These are phyloP conservation scores for Elsinoe batatas DNA, from an alignment of 2,329 filamentous ascomycete species.

Conservation along the genomic window DNA sequence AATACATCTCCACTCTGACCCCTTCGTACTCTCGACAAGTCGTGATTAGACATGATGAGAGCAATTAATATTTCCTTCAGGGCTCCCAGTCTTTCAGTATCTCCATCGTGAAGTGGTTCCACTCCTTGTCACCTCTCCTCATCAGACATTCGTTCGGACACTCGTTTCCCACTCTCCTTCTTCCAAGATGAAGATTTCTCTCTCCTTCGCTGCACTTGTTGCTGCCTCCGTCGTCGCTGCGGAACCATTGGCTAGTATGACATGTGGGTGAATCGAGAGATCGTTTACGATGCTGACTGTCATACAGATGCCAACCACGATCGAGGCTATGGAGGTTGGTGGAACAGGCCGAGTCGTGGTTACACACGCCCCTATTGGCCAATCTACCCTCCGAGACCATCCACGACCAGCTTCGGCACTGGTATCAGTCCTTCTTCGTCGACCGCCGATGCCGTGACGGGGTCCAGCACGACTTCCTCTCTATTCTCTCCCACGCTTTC, in stretches of 20 bases:
- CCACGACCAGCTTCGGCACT: background rate
- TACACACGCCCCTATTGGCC: slow-evolving; percentile 1
- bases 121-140: background rate
- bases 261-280: background rate
- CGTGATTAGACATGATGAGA: background rate
- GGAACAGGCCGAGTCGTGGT: background rate
- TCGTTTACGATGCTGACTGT: background rate
- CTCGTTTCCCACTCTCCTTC: background rate
- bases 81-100: background rate
- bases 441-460: background rate
- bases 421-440: background rate
- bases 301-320: background rate
- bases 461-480: slow-evolving; percentile 1
- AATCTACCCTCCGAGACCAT: background rate
- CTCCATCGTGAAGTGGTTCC: background rate
- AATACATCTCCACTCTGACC: background rate
- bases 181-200: background rate
- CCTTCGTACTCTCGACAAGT: background rate
- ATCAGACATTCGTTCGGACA: background rate
- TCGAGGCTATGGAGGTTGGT: background rate
- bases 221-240: background rate
- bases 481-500: slow-evolving; percentile 1
- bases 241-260: background rate
- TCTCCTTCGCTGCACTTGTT: background rate
- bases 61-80: too few species aligned